These are phyloP conservation scores for Nymphaea thermarum DNA, from an alignment of 164 flowering plant genomes.

Conservation along the genomic window DNA sequence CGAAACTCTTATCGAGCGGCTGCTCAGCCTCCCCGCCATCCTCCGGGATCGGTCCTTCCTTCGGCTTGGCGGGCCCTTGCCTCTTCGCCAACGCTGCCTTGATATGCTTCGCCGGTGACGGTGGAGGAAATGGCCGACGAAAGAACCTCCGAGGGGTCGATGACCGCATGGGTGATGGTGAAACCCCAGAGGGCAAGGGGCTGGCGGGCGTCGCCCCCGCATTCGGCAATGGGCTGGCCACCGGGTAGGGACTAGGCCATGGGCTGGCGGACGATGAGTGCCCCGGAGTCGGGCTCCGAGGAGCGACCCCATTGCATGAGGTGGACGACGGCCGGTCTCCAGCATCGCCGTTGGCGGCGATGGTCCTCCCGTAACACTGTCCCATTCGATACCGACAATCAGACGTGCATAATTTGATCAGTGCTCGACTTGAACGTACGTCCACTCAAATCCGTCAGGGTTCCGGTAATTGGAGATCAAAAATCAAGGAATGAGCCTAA, in stretches of 20 bases:
- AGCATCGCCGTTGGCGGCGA: slow-evolving; percentile 15
- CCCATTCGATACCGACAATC: slow-evolving; percentile 34
- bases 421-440: background rate
- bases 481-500: too few relatives aligned
- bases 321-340: background rate
- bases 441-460: background rate
- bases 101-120: slow-evolving; percentile 96
- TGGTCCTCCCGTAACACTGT: slow-evolving; percentile 67
- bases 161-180: slow-evolving; percentile 51
- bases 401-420: background rate
- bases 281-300: slow-evolving; percentile 23
- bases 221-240: slow-evolving; percentile 46
- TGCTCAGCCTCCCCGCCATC: slow-evolving; percentile 34
- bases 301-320: slow-evolving; percentile 13
- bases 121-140: slow-evolving; percentile 81
- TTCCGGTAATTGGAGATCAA: background rate
- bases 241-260: slow-evolving; percentile 66
- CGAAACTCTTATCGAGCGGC: slow-evolving; percentile 85
- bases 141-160: slow-evolving; percentile 68
- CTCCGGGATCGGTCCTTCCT: slow-evolving; percentile 82
- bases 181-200: slow-evolving; percentile 31
- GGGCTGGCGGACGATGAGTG: slow-evolving; percentile 42
- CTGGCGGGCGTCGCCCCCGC: background rate
- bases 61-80: slow-evolving; percentile 53
- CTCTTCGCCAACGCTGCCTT: slow-evolving; percentile 70